These are phyloP conservation scores for Sugiyamaella floridensis DNA, from an alignment of 805 yeast genomes.

Conservation along the genomic window DNA sequence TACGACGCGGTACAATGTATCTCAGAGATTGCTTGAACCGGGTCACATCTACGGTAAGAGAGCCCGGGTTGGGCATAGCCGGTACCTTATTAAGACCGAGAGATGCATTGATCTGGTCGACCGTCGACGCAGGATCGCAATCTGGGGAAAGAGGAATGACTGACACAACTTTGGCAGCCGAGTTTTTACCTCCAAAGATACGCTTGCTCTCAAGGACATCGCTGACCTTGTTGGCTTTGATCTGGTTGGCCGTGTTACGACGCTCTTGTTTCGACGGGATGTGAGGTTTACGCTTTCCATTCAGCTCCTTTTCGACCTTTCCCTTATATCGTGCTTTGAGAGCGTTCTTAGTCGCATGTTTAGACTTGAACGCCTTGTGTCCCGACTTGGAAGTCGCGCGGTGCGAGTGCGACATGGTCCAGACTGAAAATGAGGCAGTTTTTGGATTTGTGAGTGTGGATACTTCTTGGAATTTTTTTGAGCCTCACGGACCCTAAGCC, in stretches of 20 bases:
- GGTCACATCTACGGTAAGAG: slow-evolving; percentile 31
- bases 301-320: slow-evolving; percentile 62
- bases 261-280: slow-evolving; percentile 41
- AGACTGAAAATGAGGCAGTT: neutral
- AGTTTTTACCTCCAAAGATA: slow-evolving; percentile 70
- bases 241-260: slow-evolving; percentile 69
- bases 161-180: slow-evolving; percentile 79
- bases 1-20: slow-evolving; percentile 51
- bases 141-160: slow-evolving; percentile 75
- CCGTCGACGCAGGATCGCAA: slow-evolving; percentile 36
- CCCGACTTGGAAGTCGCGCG: slow-evolving; percentile 75
- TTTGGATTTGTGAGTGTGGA: slow-evolving; percentile 5
- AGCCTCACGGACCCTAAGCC: neutral
- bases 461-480: neutral
- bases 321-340: slow-evolving; percentile 75
- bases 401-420: slow-evolving; percentile 53
- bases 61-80: slow-evolving; percentile 15
- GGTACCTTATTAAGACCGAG: neutral
- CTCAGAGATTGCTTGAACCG: slow-evolving; percentile 73
- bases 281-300: slow-evolving; percentile 25
- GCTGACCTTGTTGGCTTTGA: slow-evolving; percentile 62
- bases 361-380: slow-evolving; percentile 86
- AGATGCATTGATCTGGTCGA: slow-evolving; percentile 14
- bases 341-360: slow-evolving; percentile 84
- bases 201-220: slow-evolving; percentile 54